Base-by-base conservation (phyloP, 805 yeast species). In the Metschnikowia shivogae region DNA sequence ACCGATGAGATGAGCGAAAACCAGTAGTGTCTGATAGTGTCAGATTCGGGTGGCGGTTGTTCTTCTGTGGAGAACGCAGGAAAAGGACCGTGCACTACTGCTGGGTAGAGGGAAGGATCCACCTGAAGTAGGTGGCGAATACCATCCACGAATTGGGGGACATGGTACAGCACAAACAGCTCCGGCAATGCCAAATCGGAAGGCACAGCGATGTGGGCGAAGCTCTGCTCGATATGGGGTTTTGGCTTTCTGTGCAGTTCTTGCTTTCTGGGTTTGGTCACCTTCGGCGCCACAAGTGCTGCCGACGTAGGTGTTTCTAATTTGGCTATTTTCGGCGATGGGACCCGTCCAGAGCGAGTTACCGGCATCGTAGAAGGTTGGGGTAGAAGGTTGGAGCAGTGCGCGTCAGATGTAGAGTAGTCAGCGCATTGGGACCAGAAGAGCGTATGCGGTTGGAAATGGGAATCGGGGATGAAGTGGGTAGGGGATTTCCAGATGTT, bases 1-100 rank as follows among this genome's bases (percentile, higher is more conserved):
- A 86, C 77, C 30, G 72, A 64, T 6, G 62, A 49, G 1, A 71
- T 55, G 33, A 71, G 53, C 30, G 66, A 52, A 42, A 63, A 57
- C 76, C 76, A 71, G 49, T 71, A 71, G 10, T 45, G 37, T 26
- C 44, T 40, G 24, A 68, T 65, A 19, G 54, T 35, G 4, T 60
- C 67, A 3, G 14, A 20, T 2, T 26, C 28, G 6, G 34, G 40
- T 4, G 51, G 46, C 1, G 36, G 40, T 7, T 37, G 43, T 6
- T 31, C 33, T 31, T 40, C 40, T 8, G 37, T 46, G 13, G 51
- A 46, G 45, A 58, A 68, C 13, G 51, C 45, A 7, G 52, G 50
- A 46, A 69, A 71, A 32, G 65, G 60, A 34, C 47, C 48, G 43
- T 62, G 54, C 0, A 61, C 65, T 5, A 68, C 49, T 0, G 60